phyloP scores from a whole-genome alignment of 1,284 basidiomycete species.

The Abortiporus biennis region DNA sequence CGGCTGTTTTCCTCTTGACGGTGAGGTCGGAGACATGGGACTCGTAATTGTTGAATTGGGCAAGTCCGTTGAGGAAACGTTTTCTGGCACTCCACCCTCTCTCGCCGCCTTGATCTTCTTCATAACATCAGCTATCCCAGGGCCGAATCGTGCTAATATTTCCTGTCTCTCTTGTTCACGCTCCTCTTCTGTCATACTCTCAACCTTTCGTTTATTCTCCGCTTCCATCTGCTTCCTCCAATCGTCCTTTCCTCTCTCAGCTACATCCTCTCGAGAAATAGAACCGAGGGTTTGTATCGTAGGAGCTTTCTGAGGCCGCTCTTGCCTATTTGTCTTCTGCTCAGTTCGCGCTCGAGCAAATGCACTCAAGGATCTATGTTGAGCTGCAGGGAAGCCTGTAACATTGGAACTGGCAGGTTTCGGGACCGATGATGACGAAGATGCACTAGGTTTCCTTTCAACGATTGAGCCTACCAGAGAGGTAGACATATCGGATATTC shows the following conservation, averaged over 20 bases:
- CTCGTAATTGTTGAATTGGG: no score
- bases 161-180: constrained; percentile 43
- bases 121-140: constrained; percentile 54
- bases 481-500: no score
- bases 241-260: constrained; percentile 9
- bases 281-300: constrained; percentile 8
- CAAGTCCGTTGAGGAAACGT: no score
- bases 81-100: constrained; percentile 24
- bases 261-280: neutral
- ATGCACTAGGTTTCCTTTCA: constrained; percentile 1
- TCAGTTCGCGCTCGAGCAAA: constrained; percentile 4
- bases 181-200: constrained; percentile 41
- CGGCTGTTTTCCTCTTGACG: no score
- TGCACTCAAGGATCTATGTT: constrained; percentile 6
- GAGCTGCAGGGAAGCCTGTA: constrained; percentile 6
- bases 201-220: constrained; percentile 38
- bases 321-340: neutral
- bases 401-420: neutral
- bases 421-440: neutral
- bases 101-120: constrained; percentile 44
- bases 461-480: constrained; percentile 2
- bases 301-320: constrained; percentile 13
- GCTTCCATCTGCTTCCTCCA: constrained; percentile 30
- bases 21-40: neutral
- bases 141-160: constrained; percentile 63